Evolutionary conservation across 768 basidiomycete species (phyloP).

Genomic region (Macrolepiota dolichaula): DNA sequence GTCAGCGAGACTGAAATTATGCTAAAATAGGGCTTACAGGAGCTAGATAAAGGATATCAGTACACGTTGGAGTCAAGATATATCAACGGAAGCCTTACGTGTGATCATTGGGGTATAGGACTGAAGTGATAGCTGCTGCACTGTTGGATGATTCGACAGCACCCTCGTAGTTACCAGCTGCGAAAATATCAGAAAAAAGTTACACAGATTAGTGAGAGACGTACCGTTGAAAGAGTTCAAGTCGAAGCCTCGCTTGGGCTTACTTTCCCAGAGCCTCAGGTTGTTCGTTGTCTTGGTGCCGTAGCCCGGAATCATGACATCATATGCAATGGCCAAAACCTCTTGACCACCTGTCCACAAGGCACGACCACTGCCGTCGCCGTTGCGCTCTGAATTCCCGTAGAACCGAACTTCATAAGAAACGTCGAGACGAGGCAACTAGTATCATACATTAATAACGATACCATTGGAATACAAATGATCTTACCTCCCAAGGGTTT

Average conservation of each 20-base stretch:
- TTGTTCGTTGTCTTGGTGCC: conserved; percentile 87
- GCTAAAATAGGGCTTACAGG: conserved; percentile 33
- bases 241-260: conserved; percentile 89
- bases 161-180: conserved; percentile 90
- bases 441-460: neutral
- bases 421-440: conserved; percentile 80
- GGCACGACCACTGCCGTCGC: conserved; percentile 57
- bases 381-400: conserved; percentile 70
- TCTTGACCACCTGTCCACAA: conserved; percentile 90
- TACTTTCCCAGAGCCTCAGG: conserved; percentile 79
- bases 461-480: neutral
- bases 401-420: conserved; percentile 86
- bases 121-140: conserved; percentile 91
- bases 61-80: neutral
- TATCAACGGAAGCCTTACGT: conserved; percentile 34
- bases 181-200: neutral
- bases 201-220: conserved; percentile 7
- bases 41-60: conserved; percentile 20
- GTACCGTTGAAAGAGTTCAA: conserved; percentile 91
- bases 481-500: conserved; percentile 75
- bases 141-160: conserved; percentile 87
- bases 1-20: neutral
- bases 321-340: conserved; percentile 90
- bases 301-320: conserved; percentile 91
- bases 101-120: conserved; percentile 95